A percentile compares a stretch with the other conserved stretches of the same genome.
These are phyloP conservation scores for Salix viminalis DNA, from an alignment of 345 rosid species.

Conservation along the genomic window DNA sequence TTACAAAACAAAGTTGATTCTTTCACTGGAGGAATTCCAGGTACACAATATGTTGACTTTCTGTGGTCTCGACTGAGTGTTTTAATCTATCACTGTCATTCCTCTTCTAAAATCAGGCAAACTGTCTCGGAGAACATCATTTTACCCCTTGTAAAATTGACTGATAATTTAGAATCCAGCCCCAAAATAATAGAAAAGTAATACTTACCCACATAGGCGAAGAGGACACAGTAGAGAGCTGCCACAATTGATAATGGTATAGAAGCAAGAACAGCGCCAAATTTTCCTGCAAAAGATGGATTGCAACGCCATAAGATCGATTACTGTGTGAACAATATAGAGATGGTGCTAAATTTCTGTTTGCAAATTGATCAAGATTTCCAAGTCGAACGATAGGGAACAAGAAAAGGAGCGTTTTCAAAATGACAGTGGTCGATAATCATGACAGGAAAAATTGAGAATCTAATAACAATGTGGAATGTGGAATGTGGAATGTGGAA, in stretches of 20 bases:
- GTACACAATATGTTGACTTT: background rate
- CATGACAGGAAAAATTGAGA: background rate
- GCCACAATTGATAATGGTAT: slow-evolving; percentile 80
- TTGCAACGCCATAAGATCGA: background rate
- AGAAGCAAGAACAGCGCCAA: slow-evolving; percentile 88
- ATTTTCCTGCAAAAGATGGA: slow-evolving; percentile 56
- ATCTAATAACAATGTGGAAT: background rate
- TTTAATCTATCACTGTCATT: background rate
- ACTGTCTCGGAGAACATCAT: background rate
- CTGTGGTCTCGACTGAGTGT: background rate
- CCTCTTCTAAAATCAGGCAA: background rate
- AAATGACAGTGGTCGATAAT: background rate
- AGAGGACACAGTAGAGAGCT: slow-evolving; percentile 77
- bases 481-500: background rate
- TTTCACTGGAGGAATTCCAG: no score
- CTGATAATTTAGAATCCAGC: background rate
- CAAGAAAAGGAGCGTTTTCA: background rate
- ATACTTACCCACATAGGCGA: slow-evolving; percentile 75
- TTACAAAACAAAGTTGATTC: background rate
- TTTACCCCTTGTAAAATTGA: background rate
- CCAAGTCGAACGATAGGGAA: background rate
- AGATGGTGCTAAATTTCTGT: background rate
- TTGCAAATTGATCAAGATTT: background rate
- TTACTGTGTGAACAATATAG: background rate
- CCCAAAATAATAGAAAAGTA: background rate